Base-by-base conservation (phyloP, 2,329 filamentous ascomycete genomes). In the Scytalidium sp. region DNA sequence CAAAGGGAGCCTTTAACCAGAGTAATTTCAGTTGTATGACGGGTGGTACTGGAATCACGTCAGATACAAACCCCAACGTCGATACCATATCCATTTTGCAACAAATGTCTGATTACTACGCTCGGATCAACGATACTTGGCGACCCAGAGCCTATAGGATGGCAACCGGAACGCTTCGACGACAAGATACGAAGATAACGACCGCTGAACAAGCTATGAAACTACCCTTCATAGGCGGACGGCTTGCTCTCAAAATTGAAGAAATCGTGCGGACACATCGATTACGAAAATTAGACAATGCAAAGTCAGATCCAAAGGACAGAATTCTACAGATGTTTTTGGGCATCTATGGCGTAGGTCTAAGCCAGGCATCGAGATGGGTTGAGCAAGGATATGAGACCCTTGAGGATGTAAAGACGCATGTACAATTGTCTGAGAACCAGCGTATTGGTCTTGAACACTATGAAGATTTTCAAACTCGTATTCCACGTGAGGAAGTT, bases 201-300 rank as follows among this genome's bases (percentile, higher is more conserved):
- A 92, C 86, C 0, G 83, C 80, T 50, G 76, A 83, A 44, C 79
- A 95, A 65, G 93, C 92, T 0, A 70, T 78, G 10, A 66, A 70
- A 2, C 75, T 97, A 1, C 82, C 83, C 1, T 79, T 77, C 50
- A 83, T 97, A 29, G 92, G 92, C 7, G 60, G 74, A 10, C 79
- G 88, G 1, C 72, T 97, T 1, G 91, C 91, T 0, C 75, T 80
- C 21, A 96, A 96, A 66, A 94, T 97, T 55, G 89, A 94, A 60
- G 93, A 97, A 64, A 96, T 97, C 41, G 88, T 83, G 2, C 75
- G 76, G 36, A 96, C 90, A 0, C 80, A 90, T 60, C 75, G 76
- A 21, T 78, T 97, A 1, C 79, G 79, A 40, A 79, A 86, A 32
- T 76, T 97, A 0, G 87, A 96, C 27, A 82, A 85, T 58, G 81